Percentiles rank a stretch among this genome's conserved stretches.
phyloP scores from a whole-genome alignment of 75 land plant genomes.

The Isoetes taiwanensis region DNA sequence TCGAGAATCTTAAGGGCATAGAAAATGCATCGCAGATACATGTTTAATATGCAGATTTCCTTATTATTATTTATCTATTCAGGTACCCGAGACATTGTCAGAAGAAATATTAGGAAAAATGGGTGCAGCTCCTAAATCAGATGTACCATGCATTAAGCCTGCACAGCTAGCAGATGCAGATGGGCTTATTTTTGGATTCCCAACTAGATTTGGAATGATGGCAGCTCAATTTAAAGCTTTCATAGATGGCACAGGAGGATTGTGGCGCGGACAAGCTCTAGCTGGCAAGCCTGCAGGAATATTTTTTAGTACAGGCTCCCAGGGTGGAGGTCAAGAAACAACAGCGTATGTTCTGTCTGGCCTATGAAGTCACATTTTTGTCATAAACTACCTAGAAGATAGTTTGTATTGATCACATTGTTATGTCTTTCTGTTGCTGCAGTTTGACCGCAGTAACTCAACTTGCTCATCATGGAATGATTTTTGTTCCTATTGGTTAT shows the following conservation, averaged over 20 bases:
- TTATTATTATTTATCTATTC: background rate
- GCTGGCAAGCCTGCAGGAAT: slow-evolving; percentile 89
- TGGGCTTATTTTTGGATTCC: slow-evolving; percentile 74
- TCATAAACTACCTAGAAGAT: background rate
- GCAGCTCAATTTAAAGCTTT: slow-evolving; percentile 93
- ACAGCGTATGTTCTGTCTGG: slow-evolving; percentile 51
- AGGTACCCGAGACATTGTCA: slow-evolving; percentile 70
- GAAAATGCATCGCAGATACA: too few species aligned
- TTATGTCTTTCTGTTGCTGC: slow-evolving; percentile 2
- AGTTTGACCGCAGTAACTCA: slow-evolving; percentile 61
- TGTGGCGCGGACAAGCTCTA: slow-evolving; percentile 64
- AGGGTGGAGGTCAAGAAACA: slow-evolving; percentile 91
- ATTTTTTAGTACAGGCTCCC: slow-evolving; percentile 85
- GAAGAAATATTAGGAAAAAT: slow-evolving; percentile 48
- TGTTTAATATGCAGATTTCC: too few species aligned
- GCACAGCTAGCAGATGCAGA: slow-evolving; percentile 55
- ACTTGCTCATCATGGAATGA: slow-evolving; percentile 55
- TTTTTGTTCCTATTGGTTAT: slow-evolving; percentile 63
- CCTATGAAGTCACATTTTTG: background rate
- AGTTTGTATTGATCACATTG: background rate
- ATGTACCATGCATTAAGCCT: slow-evolving; percentile 52
- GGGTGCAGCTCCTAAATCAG: slow-evolving; percentile 55
- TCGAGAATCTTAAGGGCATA: too few species aligned
- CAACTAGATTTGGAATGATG: slow-evolving; percentile 82
- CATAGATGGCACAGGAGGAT: slow-evolving; percentile 65